phyloP scores from a whole-genome alignment of 192 early-diverging fungal species.

The Rhizoclosmatium globosum region DNA sequence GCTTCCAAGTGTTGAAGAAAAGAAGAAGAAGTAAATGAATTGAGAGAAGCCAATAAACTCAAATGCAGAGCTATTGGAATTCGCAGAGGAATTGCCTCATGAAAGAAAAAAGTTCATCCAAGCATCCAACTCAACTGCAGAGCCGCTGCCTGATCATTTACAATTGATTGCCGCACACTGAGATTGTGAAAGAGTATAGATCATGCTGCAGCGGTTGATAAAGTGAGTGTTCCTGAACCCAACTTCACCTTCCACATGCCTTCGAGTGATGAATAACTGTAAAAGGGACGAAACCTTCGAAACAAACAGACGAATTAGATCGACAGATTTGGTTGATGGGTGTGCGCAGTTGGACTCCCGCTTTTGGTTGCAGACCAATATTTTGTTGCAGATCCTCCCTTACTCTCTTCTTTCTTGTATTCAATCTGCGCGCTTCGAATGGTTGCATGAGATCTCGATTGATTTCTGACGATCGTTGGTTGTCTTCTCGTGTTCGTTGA shows the following conservation, averaged over 20 bases:
- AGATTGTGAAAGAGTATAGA: background rate
- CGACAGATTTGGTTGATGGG: background rate
- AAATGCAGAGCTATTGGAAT: background rate
- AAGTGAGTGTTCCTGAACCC: background rate
- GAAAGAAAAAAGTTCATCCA: too few relatives aligned
- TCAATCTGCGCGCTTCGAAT: too few relatives aligned
- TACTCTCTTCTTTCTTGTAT: background rate
- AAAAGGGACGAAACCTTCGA: conserved; percentile 21
- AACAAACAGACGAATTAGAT: too few relatives aligned
- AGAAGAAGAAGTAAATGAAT: conserved; percentile 17
- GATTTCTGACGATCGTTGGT: background rate
- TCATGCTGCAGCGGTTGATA: background rate
- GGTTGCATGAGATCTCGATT: background rate
- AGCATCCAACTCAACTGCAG: background rate
- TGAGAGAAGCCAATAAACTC: background rate
- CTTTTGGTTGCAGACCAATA: background rate
- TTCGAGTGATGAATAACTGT: conserved; percentile 22
- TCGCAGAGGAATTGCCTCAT: background rate
- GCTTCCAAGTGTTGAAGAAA: background rate
- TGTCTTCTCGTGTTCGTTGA: too few relatives aligned
- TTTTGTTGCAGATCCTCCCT: background rate
- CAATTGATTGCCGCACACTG: background rate
- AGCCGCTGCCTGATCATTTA: background rate
- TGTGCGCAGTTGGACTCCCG: background rate
- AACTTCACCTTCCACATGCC: background rate